Percentiles rank a stretch among this genome's conserved stretches.
phyloP scores from a whole-genome alignment of 257 asterid species.

The Haberlea rhodopensis region DNA sequence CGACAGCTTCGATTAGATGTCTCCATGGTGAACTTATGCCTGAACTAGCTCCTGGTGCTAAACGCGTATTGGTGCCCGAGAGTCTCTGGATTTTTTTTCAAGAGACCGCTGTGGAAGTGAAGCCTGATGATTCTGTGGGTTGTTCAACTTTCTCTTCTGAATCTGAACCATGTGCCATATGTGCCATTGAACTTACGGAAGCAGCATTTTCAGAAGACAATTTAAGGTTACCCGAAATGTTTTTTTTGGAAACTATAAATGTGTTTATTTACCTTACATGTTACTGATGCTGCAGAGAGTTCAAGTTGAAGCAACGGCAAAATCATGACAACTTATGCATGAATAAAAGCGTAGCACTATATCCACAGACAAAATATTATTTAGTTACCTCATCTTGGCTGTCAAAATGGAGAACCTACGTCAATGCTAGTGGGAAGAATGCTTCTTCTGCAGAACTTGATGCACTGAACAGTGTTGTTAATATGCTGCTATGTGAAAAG shows the following conservation, averaged over 20 bases:
- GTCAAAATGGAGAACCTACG: conserved; percentile 72
- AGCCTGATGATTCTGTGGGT: conserved; percentile 69
- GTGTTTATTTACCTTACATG: conserved; percentile 34
- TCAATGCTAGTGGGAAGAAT: conserved; percentile 68
- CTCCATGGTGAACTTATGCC: conserved; percentile 92
- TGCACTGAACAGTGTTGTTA: conserved; percentile 49
- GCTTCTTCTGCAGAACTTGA: conserved; percentile 61
- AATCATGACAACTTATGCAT: conserved; percentile 76
- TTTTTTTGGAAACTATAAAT: conserved; percentile 15
- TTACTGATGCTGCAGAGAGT: conserved; percentile 63
- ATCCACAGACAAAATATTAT: conserved; percentile 57
- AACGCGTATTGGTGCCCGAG: conserved; percentile 75
- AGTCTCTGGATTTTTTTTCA: conserved; percentile 73
- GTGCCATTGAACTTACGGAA: conserved; percentile 68
- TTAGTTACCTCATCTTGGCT: conserved; percentile 87
- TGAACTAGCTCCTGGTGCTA: conserved; percentile 85
- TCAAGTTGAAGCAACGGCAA: conserved; percentile 77
- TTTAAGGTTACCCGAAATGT: conserved; percentile 58
- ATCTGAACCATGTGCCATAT: conserved; percentile 70
- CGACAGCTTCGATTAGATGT: conserved; percentile 89
- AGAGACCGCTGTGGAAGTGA: conserved; percentile 69
- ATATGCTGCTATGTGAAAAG: conserved; percentile 73
- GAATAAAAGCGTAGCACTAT: conserved; percentile 53
- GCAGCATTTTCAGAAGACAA: conserved; percentile 82
- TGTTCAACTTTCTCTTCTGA: conserved; percentile 62